Evolutionary conservation across 2,329 filamentous ascomycete genomes (phyloP).

Genomic region (Fusarium sp.): DNA sequence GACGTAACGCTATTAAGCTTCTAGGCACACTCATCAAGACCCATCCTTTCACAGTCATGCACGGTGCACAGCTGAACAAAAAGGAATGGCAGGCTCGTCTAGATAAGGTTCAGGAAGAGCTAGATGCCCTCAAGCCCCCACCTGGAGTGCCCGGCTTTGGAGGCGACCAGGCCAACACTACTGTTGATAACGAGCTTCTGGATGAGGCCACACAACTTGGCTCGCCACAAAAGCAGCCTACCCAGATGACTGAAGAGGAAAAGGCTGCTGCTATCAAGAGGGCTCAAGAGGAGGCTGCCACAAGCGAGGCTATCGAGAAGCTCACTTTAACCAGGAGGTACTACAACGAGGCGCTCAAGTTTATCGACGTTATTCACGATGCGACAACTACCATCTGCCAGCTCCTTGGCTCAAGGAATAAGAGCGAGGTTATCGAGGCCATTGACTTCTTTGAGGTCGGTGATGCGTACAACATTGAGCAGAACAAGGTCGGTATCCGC

Average conservation of each 20-base stretch:
- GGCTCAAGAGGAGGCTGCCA: conserved; percentile 87
- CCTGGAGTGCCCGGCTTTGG: conserved; percentile 73
- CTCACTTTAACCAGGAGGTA: conserved; percentile 90
- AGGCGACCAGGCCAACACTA: conserved; percentile 74
- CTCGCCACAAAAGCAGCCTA: conserved; percentile 72
- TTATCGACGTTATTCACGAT: conserved; percentile 90
- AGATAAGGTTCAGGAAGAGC: conserved; percentile 84
- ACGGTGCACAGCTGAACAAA: conserved; percentile 85
- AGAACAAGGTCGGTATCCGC: conserved; percentile 90
- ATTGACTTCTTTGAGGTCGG: conserved; percentile 98
- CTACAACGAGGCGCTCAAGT: conserved; percentile 91
- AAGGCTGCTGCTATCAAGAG: conserved; percentile 80
- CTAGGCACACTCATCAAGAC: conserved; percentile 90
- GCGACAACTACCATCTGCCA: conserved; percentile 86
- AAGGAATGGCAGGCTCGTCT: conserved; percentile 89
- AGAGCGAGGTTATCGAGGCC: conserved; percentile 97
- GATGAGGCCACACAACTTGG: conserved; percentile 90
- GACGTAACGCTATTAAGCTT: conserved; percentile 94
- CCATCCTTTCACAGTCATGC: conserved; percentile 92
- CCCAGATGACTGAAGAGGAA: conserved; percentile 82
- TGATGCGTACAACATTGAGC: conserved; percentile 95
- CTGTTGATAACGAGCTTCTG: conserved; percentile 81
- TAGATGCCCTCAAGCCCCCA: conserved; percentile 85
- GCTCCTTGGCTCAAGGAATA: conserved; percentile 93
- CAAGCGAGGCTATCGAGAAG: conserved; percentile 88